Conservation (phyloP, 2,329 filamentous ascomycete genomes). For the Epichloe gansuensis region DNA sequence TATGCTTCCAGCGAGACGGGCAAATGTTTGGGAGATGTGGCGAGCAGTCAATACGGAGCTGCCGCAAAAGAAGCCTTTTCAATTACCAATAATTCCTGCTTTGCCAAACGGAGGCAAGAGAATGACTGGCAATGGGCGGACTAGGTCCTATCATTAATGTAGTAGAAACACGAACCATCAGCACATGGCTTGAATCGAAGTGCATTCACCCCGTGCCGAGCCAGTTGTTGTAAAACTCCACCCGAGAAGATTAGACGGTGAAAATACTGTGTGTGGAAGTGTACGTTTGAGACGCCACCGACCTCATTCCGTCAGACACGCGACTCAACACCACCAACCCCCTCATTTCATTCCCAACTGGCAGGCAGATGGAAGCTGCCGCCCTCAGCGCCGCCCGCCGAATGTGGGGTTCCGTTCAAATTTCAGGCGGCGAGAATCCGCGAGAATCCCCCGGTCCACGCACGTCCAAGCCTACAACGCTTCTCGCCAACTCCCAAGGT, state of each 20-base stretch:
- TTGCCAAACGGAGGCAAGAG: slow-evolving; percentile 20
- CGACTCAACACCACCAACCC: no score
- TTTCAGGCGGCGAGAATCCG: background rate
- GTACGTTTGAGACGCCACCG: background rate
- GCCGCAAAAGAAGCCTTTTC: slow-evolving; percentile 31
- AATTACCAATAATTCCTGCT: slow-evolving; percentile 20
- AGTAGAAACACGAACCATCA: background rate
- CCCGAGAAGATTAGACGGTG: background rate
- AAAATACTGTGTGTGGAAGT: background rate
- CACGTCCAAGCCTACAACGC: no score
- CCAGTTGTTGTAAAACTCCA: no score
- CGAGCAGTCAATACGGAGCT: slow-evolving; percentile 44
- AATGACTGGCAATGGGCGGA: slow-evolving; percentile 16
- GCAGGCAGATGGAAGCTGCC: background rate
- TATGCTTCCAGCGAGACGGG: slow-evolving; percentile 78
- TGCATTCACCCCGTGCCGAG: background rate
- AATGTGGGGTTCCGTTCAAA: background rate
- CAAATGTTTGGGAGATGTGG: slow-evolving; percentile 81
- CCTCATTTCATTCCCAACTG: background rate
- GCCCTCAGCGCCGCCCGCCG: background rate
- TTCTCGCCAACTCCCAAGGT: background rate
- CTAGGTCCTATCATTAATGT: slow-evolving; percentile 10
- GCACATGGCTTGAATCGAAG: background rate
- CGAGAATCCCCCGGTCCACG: no score
- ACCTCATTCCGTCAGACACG: background rate